Conservation (phyloP, 2,329 filamentous ascomycete species). For the Falciphora oryzae region DNA sequence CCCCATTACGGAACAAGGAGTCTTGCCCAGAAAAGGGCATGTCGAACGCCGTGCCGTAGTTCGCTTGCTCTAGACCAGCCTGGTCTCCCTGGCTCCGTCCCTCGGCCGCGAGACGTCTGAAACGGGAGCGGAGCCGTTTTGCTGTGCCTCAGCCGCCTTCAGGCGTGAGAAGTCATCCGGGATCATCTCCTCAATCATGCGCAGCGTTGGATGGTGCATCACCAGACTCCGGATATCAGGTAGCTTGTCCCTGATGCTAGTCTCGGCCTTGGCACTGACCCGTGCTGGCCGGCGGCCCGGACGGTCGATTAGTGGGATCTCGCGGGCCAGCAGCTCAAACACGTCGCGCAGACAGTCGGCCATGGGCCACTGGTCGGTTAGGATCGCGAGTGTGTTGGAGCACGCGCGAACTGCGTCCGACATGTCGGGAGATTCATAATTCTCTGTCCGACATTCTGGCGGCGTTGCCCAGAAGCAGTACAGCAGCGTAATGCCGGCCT, state of each 20-base stretch:
- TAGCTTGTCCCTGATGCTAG: neutral
- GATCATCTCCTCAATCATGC: slow-evolving; percentile 18
- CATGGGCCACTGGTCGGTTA: slow-evolving; percentile 30
- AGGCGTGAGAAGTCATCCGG: slow-evolving; percentile 10
- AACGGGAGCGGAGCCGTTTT: neutral
- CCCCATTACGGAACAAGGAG: neutral
- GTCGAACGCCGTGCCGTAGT: neutral
- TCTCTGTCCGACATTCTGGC: slow-evolving; percentile 22
- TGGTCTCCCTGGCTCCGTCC: neutral
- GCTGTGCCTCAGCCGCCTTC: neutral
- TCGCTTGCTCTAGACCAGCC: neutral
- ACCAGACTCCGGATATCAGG: slow-evolving; percentile 9
- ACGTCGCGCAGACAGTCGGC: slow-evolving; percentile 27
- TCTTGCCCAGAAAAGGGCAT: neutral
- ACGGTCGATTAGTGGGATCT: slow-evolving; percentile 16
- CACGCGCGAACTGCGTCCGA: slow-evolving; percentile 29
- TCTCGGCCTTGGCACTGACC: slow-evolving; percentile 9
- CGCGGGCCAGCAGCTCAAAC: slow-evolving; percentile 27
- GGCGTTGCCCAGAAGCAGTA: slow-evolving; percentile 32
- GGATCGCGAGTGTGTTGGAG: slow-evolving; percentile 29
- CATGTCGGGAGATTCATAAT: slow-evolving; percentile 24
- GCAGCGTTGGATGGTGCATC: slow-evolving; percentile 14
- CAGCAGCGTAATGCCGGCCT: slow-evolving; percentile 28
- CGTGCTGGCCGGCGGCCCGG: slow-evolving; percentile 11
- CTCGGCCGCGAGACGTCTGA: neutral